Evolutionary conservation across 2,329 filamentous ascomycete genomes (phyloP).

Genomic region (Fusarium torulosum): DNA sequence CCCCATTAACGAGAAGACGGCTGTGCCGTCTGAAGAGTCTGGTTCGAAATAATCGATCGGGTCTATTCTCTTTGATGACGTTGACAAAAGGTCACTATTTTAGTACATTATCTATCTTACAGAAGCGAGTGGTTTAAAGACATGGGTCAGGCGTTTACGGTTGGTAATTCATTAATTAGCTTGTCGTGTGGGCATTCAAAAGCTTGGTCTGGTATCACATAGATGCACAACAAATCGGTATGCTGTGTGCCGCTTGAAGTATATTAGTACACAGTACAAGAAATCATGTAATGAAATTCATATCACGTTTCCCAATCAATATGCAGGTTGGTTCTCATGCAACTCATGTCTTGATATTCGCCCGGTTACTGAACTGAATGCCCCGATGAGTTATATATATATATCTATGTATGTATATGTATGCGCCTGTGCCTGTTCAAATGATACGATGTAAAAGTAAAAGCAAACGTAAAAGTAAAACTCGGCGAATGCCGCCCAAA

Average conservation of each 20-base stretch:
- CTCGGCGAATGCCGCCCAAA: constrained; percentile 27
- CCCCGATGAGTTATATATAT: neutral
- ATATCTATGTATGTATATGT: constrained; percentile 2
- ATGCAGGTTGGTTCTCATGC: neutral
- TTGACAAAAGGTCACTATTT: constrained; percentile 5
- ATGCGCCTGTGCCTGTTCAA: constrained; percentile 14
- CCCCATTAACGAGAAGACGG: constrained; percentile 49
- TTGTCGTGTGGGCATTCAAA: neutral
- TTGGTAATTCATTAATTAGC: constrained; percentile 11
- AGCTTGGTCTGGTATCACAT: constrained; percentile 5
- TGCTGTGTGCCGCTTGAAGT: neutral
- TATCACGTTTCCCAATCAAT: neutral
- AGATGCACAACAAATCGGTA: neutral
- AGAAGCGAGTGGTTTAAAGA: constrained; percentile 29
- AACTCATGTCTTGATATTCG: neutral
- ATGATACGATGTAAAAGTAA: constrained; percentile 29
- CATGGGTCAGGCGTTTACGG: constrained; percentile 45
- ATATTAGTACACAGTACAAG: neutral
- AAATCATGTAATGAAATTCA: neutral
- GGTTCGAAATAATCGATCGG: constrained; percentile 29
- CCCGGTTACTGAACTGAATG: neutral
- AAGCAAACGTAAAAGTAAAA: constrained; percentile 33
- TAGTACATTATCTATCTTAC: constrained; percentile 2
- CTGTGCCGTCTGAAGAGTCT: constrained; percentile 34
- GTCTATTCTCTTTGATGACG: neutral